Base-by-base conservation (phyloP, 1,139 yeast genomes). In the Taiozyma sp. region DNA sequence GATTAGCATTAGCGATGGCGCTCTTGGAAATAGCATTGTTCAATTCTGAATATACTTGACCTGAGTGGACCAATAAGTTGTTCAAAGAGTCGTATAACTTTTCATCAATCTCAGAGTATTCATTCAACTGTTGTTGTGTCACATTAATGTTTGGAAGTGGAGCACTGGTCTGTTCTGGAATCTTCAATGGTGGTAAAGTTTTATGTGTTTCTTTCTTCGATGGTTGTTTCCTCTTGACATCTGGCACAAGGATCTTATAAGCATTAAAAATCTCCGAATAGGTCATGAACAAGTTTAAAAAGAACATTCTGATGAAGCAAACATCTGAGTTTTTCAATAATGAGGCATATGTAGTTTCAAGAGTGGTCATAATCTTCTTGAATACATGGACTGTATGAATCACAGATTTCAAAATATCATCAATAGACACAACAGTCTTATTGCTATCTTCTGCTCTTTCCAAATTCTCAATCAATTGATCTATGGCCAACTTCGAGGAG, bases 181-280 rank as follows among this genome's bases (percentile, higher is more conserved):
- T 56, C 41, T 55, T 56, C 47, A 56, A 46, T 29, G 57, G 61
- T 45, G 59, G 64, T 37, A 52, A 47, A 8, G 34, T 24, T 22
- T 43, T 49, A 11, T 57, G 19, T 7, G 51, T 39, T 9, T 57
- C 40, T 32, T 22, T 47, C n/a, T 44, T 43, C 19, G 56, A 39
- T 16, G 49, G 26, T 22, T 50, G 42, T 7, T 60, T 46, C 14
- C 41, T 37, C 6, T 56, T 64, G 26, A 30, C 37, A 14, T 40
- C 42, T n/a, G 45, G 13, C 7, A 42, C 28, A 30, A 85, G 62
- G 1, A 81, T 69, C 55, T 73, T 74, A 75, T 87, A 86, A 0
- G 95, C 86, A 63, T 88, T 87, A 57, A 77, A 76, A 45, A 90
- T 69, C 65, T 91, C 98, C 52, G 81, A 78, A 55, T 88, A 80